A percentile compares a stretch with the other conserved stretches of the same genome.
These are phyloP conservation scores for Boletus rubroflammeus DNA, from an alignment of 768 basidiomycete genomes.

Conservation along the genomic window DNA sequence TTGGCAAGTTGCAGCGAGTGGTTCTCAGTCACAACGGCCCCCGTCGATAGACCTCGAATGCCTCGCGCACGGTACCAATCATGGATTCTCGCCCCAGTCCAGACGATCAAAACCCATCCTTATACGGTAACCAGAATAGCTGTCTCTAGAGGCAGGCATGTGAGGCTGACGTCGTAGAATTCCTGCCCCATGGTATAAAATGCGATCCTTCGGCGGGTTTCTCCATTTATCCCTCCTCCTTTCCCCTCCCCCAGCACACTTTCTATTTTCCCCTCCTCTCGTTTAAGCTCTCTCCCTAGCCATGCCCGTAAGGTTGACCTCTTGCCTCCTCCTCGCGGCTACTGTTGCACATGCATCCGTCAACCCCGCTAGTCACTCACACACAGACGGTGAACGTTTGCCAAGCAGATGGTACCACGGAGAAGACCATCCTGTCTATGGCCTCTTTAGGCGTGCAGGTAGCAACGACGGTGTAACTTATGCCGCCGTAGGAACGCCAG, in stretches of 20 bases:
- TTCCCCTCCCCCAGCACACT: conserved; percentile 11
- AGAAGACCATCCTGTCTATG: conserved; percentile 54
- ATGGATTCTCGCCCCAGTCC: background rate
- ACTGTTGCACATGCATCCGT: conserved; percentile 19
- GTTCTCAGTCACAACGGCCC: background rate
- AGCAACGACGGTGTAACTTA: conserved; percentile 46
- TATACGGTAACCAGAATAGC: conserved; percentile 18
- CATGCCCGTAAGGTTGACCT: conserved; percentile 25
- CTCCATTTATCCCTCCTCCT: conserved; percentile 6
- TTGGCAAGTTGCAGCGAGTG: conserved; percentile 2
- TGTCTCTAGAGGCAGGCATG: conserved; percentile 14
- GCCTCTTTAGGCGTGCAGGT: conserved; percentile 56
- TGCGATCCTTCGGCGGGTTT: background rate
- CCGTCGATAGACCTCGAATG: conserved; percentile 2
- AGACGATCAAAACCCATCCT: conserved; percentile 7
- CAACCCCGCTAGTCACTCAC: conserved; percentile 16
- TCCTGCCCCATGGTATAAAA: conserved; percentile 26
- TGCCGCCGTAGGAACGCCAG: conserved; percentile 54
- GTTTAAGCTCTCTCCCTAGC: conserved; percentile 33
- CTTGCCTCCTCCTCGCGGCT: conserved; percentile 27
- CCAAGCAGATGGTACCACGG: conserved; percentile 58
- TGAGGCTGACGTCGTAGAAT: conserved; percentile 25
- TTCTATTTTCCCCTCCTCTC: conserved; percentile 34
- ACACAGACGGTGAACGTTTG: conserved; percentile 18
- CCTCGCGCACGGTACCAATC: background rate